phyloP scores from a whole-genome alignment of 352 stramenopile genomes.

The Pythium coloratum region DNA sequence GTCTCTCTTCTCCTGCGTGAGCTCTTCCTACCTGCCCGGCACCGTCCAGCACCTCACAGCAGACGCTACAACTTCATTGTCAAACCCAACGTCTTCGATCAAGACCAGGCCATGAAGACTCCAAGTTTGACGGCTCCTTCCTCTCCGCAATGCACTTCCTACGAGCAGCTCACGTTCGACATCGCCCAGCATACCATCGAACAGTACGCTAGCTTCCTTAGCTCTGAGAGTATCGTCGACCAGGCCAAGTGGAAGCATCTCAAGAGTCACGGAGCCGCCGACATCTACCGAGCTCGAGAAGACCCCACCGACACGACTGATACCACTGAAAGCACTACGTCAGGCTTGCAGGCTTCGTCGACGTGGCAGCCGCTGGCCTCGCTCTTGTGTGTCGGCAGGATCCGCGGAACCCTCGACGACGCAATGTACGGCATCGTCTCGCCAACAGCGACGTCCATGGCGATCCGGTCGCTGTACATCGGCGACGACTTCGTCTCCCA shows the following conservation, averaged over 20 bases:
- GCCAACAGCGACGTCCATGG: constrained; percentile 11
- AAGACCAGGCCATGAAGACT: not conserved
- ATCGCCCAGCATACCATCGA: not conserved
- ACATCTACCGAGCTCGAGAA: not conserved
- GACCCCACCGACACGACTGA: too few relatives aligned
- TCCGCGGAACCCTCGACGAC: constrained; percentile 15
- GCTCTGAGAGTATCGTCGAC: not conserved
- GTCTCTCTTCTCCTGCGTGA: too few relatives aligned
- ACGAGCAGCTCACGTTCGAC: not conserved
- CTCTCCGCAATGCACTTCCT: not conserved
- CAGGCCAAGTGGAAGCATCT: not conserved
- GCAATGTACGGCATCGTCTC: constrained; percentile 15
- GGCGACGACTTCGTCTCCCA: constrained; percentile 12
- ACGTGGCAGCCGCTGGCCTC: not conserved
- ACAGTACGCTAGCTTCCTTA: not conserved
- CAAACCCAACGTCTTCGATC: not conserved
- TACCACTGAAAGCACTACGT: not conserved
- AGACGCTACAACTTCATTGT: too few relatives aligned
- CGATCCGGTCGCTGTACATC: not conserved
- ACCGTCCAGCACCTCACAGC: too few relatives aligned
- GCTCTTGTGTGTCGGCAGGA: constrained; percentile 12
- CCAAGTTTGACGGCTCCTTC: too few relatives aligned
- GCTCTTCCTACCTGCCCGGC: too few relatives aligned
- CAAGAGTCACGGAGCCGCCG: not conserved
- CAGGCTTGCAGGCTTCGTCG: not conserved